These are phyloP conservation scores for Clarireedia homoeocarpa DNA, from an alignment of 2,329 filamentous ascomycete species.

Conservation along the genomic window DNA sequence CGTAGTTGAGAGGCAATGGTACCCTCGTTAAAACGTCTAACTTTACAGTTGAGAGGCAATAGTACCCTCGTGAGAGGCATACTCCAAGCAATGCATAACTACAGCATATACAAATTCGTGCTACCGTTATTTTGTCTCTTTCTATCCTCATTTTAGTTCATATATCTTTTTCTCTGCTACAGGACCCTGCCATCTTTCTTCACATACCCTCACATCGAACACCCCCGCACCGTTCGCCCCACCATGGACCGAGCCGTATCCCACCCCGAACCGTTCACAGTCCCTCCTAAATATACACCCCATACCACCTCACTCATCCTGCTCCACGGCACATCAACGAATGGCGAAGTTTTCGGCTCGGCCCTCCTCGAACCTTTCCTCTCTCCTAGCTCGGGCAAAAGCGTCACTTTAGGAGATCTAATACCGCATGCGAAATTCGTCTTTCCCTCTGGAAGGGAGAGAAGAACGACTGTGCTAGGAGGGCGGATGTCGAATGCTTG, in stretches of 20 bases:
- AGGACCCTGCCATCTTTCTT: too few relatives aligned
- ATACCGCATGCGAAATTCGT: slow-evolving; percentile 15
- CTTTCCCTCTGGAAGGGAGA: slow-evolving; percentile 17
- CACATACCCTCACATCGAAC: too few relatives aligned
- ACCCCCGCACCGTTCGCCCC: not conserved
- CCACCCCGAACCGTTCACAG: slow-evolving; percentile 14
- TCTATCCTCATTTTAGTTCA: too few relatives aligned
- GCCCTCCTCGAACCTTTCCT: slow-evolving; percentile 26
- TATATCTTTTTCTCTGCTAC: too few relatives aligned
- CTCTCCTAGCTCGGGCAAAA: slow-evolving; percentile 15
- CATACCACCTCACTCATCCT: slow-evolving; percentile 32
- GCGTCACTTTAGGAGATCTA: slow-evolving; percentile 28
- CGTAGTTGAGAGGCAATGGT: too few relatives aligned
- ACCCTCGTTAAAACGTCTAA: too few relatives aligned
- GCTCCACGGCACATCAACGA: slow-evolving; percentile 35
- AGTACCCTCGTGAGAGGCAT: too few relatives aligned
- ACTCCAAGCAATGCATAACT: too few relatives aligned
- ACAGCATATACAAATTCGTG: too few relatives aligned
- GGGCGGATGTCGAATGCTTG: slow-evolving; percentile 21
- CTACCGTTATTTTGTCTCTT: too few relatives aligned
- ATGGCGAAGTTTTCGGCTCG: slow-evolving; percentile 29
- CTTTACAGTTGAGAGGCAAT: too few relatives aligned
- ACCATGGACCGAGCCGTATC: not conserved
- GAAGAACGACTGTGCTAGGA: slow-evolving; percentile 17
- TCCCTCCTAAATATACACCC: slow-evolving; percentile 15